phyloP scores from a whole-genome alignment of 148 eudicot genomes.

The Persicaria tinctoria region DNA sequence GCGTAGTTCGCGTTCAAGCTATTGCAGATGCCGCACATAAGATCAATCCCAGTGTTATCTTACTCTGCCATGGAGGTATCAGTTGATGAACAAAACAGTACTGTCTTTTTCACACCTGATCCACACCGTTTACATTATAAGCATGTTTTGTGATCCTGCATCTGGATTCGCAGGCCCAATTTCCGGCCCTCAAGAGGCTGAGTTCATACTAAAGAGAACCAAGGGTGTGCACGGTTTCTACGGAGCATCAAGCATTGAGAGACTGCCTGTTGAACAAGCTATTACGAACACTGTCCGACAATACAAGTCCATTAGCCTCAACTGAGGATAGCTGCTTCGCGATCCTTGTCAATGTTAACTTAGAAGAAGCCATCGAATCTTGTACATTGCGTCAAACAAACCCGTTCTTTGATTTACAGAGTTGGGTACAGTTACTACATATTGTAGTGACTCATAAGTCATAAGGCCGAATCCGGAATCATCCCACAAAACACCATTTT shows the following conservation, averaged over 20 bases:
- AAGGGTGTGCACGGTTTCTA: constrained; percentile 90
- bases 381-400: too few species aligned
- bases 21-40: constrained; percentile 89
- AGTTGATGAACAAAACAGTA: too few species aligned
- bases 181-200: constrained; percentile 83
- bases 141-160: not conserved
- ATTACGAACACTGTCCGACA: constrained; percentile 64
- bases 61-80: constrained; percentile 98
- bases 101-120: too few species aligned
- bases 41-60: constrained; percentile 59
- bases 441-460: too few species aligned
- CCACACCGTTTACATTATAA: too few species aligned
- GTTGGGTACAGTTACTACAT: too few species aligned
- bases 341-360: not conserved
- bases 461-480: too few species aligned
- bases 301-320: constrained; percentile 63
- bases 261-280: constrained; percentile 96
- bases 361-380: not conserved
- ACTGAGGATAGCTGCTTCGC: constrained; percentile 15
- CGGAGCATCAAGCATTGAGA: constrained; percentile 97
- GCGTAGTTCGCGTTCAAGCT: constrained; percentile 80
- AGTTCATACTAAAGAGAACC: constrained; percentile 79
- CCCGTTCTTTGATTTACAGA: too few species aligned
- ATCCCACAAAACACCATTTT: too few species aligned
- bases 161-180: constrained; percentile 61